Evolutionary conservation across 805 yeast species (phyloP).

Genomic region (Nakazawaea ambrosiae): DNA sequence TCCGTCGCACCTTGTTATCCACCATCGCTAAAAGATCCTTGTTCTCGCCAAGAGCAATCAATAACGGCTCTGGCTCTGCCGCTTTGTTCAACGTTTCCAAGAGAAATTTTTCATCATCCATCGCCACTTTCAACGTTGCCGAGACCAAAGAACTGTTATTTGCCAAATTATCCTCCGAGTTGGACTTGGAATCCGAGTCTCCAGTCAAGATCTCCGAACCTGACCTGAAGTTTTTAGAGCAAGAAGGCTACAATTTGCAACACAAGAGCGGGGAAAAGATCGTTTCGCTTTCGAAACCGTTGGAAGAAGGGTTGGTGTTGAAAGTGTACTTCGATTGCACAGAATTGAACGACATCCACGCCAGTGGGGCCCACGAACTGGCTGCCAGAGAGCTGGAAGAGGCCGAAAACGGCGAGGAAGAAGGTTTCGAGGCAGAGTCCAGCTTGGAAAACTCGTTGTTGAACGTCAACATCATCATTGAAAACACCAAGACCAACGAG

Average conservation of each 20-base stretch:
- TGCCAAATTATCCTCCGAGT: constrained; percentile 1
- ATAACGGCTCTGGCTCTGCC: too few relatives aligned
- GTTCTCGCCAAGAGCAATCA: too few relatives aligned
- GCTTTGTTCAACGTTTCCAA: too few relatives aligned
- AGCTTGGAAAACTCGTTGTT: constrained; percentile 7
- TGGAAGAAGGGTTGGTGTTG: constrained; percentile 4
- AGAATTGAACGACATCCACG: constrained; percentile 8
- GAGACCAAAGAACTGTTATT: constrained; percentile 4
- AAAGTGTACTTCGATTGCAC: constrained; percentile 11
- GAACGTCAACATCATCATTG: constrained; percentile 12
- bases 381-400: background rate
- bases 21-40: too few relatives aligned
- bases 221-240: constrained; percentile 1
- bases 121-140: too few relatives aligned
- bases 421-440: constrained; percentile 3
- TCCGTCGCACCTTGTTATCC: too few relatives aligned
- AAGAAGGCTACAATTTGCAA: constrained; percentile 4
- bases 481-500: constrained; percentile 1
- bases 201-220: constrained; percentile 1
- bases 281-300: constrained; percentile 7
- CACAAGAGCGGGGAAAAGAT: constrained; percentile 11
- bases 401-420: background rate
- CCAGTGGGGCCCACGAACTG: background rate
- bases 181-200: constrained; percentile 1
- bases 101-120: too few relatives aligned